These are phyloP conservation scores for Actinomortierella ambigua DNA, from an alignment of 371 early-diverging fungal species.

Conservation along the genomic window DNA sequence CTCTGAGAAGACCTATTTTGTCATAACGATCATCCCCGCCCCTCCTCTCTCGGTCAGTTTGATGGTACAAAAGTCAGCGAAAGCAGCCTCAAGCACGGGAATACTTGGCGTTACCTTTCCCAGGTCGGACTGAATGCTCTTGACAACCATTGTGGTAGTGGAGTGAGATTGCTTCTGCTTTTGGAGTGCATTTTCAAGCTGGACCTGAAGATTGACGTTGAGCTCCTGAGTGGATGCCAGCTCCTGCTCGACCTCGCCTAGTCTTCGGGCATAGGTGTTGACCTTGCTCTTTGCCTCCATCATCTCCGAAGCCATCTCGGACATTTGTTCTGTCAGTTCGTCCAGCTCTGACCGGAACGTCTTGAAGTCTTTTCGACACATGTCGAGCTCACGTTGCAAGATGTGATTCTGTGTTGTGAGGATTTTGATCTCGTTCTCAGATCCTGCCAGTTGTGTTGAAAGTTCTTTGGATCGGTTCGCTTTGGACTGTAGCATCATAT, in stretches of 20 bases:
- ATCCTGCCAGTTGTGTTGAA: constrained; percentile 33
- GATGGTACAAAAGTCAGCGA: too few relatives aligned
- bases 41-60: too few relatives aligned
- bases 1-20: constrained; percentile 58
- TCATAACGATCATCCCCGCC: too few relatives aligned
- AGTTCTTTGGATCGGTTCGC: constrained; percentile 48
- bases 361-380: constrained; percentile 60
- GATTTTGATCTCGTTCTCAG: constrained; percentile 42
- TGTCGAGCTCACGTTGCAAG: constrained; percentile 63
- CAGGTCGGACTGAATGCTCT: constrained; percentile 66
- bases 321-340: constrained; percentile 63
- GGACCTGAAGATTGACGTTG: constrained; percentile 61
- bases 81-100: too few relatives aligned
- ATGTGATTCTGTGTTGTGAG: constrained; percentile 53
- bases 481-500: constrained; percentile 56
- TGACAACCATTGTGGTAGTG: constrained; percentile 64
- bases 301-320: constrained; percentile 72
- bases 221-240: constrained; percentile 64
- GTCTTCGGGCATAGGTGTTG: constrained; percentile 62
- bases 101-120: constrained; percentile 54
- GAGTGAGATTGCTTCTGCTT: constrained; percentile 66
- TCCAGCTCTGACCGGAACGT: constrained; percentile 69
- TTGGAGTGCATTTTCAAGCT: constrained; percentile 61
- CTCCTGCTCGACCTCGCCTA: constrained; percentile 70
- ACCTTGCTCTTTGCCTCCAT: constrained; percentile 64